Conservation (phyloP, 306 rosid species). For the Biancaea sappan region DNA sequence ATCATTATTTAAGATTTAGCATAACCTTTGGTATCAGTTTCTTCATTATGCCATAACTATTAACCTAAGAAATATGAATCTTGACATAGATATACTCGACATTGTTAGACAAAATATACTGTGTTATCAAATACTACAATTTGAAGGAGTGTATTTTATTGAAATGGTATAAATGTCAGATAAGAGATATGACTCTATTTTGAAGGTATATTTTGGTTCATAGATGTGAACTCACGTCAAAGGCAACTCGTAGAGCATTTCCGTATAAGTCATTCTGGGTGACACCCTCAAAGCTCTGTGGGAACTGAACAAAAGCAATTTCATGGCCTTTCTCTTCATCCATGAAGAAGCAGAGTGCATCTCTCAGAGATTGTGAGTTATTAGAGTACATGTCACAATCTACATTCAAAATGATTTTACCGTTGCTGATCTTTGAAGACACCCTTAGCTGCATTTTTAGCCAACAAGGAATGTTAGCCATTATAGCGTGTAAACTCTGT, state of each 20-base stretch:
- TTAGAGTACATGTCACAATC: slow-evolving; percentile 92
- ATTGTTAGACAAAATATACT: too few relatives aligned
- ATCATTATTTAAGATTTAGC: neutral
- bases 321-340: slow-evolving; percentile 74
- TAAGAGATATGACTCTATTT: too few relatives aligned
- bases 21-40: too few relatives aligned
- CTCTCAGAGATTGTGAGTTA: slow-evolving; percentile 63
- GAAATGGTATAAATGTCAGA: too few relatives aligned
- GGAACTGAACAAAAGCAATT: slow-evolving; percentile 74
- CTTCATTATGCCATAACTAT: too few relatives aligned
- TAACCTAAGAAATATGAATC: too few relatives aligned
- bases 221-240: slow-evolving; percentile 44
- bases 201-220: too few relatives aligned
- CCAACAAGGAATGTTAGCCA: neutral
- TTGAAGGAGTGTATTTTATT: too few relatives aligned
- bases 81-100: too few relatives aligned
- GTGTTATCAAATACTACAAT: too few relatives aligned
- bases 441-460: slow-evolving; percentile 64
- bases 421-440: slow-evolving; percentile 82
- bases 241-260: neutral
- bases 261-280: slow-evolving; percentile 71
- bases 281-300: slow-evolving; percentile 56
- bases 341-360: slow-evolving; percentile 81
- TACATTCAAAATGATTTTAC: slow-evolving; percentile 66
- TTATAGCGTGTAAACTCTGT: too few relatives aligned